Evolutionary conservation across 163 green algal genomes (phyloP).

Genomic region (Scenedesmus sp.): DNA sequence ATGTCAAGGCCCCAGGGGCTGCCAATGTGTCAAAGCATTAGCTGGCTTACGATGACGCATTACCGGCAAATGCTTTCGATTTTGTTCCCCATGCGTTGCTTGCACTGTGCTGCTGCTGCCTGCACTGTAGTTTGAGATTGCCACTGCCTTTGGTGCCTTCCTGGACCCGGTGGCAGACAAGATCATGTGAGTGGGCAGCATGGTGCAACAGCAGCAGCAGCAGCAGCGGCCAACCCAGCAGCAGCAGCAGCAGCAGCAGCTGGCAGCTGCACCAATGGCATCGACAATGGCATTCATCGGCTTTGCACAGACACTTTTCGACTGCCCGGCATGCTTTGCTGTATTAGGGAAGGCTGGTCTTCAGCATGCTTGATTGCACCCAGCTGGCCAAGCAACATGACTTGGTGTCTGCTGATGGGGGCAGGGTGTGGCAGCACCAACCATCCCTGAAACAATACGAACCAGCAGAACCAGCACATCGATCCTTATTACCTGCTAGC

Average conservation of each 20-base stretch:
- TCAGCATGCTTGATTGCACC: neutral
- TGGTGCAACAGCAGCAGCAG: neutral
- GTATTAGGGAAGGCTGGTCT: neutral
- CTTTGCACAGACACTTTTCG: neutral
- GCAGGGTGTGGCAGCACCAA: too few species aligned
- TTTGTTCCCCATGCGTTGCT: too few species aligned
- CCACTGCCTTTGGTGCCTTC: constrained; percentile 94
- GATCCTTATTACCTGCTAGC: neutral
- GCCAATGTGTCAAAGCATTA: too few species aligned
- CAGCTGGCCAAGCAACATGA: neutral
- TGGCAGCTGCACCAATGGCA: neutral
- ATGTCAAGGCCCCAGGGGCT: too few species aligned
- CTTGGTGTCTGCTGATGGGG: neutral
- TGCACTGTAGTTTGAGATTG: constrained; percentile 65
- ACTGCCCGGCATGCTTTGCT: neutral
- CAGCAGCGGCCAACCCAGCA: neutral
- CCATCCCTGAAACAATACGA: neutral
- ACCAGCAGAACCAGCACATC: neutral
- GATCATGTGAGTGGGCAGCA: constrained; percentile 85
- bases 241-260: neutral
- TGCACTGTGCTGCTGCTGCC: neutral
- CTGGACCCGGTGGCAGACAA: constrained; percentile 99
- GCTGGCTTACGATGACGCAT: too few species aligned
- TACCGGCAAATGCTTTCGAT: too few species aligned
- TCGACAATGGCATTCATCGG: neutral